These are phyloP conservation scores for Taiwanofungus camphoratus DNA, from an alignment of 1,284 basidiomycete genomes.

Conservation along the genomic window DNA sequence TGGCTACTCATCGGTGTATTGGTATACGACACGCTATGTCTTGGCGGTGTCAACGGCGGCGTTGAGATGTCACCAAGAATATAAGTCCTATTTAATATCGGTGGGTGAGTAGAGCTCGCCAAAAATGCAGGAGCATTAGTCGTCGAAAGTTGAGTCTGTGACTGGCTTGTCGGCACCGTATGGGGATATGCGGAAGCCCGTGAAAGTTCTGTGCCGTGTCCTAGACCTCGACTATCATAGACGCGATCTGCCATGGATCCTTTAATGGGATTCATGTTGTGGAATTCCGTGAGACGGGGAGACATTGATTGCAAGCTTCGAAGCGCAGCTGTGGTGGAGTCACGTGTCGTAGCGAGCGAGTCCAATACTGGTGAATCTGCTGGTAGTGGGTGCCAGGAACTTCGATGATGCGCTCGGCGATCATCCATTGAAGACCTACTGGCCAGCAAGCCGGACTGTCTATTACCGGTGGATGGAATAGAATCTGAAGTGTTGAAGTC, in stretches of 20 bases:
- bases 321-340: conserved; percentile 21
- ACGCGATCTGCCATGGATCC: not conserved
- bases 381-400: conserved; percentile 22
- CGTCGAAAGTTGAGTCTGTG: not conserved
- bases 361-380: conserved; percentile 12
- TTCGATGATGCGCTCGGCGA: conserved; percentile 18
- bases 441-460: conserved; percentile 12
- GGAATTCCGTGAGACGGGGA: conserved; percentile 20
- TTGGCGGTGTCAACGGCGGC: not conserved
- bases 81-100: not conserved
- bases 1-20: conserved; percentile 16
- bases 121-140: not conserved
- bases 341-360: conserved; percentile 9
- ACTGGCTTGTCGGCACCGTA: not conserved
- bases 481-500: not conserved
- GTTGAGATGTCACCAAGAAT: not conserved
- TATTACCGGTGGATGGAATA: not conserved
- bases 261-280: conserved; percentile 1
- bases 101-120: not conserved
- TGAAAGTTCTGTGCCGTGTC: conserved; percentile 2
- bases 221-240: not conserved
- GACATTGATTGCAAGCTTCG: conserved; percentile 23
- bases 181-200: conserved; percentile 2
- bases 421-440: conserved; percentile 15
- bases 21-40: conserved; percentile 9